phyloP scores from a whole-genome alignment of 1,284 basidiomycete genomes.

The Veloporphyrellus conicus region DNA sequence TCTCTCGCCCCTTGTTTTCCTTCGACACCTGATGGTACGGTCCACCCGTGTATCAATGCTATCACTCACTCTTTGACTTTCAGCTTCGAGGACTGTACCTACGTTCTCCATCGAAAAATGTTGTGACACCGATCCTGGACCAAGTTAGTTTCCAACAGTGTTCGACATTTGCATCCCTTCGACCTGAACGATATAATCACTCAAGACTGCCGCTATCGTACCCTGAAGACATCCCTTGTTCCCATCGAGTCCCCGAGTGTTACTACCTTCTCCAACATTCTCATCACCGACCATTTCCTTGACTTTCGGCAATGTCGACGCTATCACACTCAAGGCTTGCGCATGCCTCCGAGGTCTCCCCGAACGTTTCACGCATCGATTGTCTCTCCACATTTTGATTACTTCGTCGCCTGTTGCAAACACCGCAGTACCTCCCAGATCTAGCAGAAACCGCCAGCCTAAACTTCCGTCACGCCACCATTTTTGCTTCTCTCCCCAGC shows the following conservation, averaged over 20 bases:
- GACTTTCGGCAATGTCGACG: neutral
- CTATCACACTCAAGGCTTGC: neutral
- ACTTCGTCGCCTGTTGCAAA: neutral
- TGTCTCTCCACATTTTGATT: neutral
- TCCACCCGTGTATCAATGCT: neutral
- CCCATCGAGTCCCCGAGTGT: neutral
- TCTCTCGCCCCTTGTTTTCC: neutral
- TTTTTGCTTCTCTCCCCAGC: neutral
- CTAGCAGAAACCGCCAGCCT: neutral
- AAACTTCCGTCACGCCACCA: neutral
- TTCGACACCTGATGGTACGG: neutral
- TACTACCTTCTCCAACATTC: neutral
- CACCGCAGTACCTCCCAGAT: neutral
- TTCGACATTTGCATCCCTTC: neutral
- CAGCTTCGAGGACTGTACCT: neutral
- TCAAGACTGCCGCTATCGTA: neutral
- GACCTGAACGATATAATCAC: neutral
- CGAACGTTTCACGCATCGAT: neutral
- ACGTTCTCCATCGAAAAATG: neutral
- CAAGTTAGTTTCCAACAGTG: neutral
- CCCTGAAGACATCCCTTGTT: neutral
- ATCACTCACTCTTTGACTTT: neutral
- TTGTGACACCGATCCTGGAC: neutral
- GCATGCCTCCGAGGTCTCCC: slow-evolving; percentile 1
- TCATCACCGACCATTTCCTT: neutral